Conservation (phyloP, 1,284 basidiomycete genomes). For the Rhodotorula sp. region DNA sequence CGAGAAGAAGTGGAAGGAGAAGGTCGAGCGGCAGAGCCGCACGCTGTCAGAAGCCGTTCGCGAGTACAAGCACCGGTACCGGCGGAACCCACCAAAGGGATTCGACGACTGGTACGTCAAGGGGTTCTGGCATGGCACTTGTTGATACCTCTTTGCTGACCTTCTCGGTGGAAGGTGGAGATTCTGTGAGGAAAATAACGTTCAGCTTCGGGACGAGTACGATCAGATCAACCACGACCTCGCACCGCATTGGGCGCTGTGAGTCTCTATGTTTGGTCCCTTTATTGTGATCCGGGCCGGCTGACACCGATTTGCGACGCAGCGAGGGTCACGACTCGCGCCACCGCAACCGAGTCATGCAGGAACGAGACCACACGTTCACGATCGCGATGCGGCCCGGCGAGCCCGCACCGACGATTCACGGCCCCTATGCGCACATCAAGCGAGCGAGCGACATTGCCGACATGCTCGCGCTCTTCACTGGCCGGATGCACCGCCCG, state of each 20-base stretch:
- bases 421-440: constrained; percentile 39
- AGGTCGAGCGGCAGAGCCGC: constrained; percentile 70
- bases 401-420: constrained; percentile 16
- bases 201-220: constrained; percentile 47
- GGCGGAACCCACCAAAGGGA: constrained; percentile 74
- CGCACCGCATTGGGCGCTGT: constrained; percentile 42
- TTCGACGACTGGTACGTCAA: constrained; percentile 62
- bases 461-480: constrained; percentile 49
- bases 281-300: not conserved
- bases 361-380: constrained; percentile 45
- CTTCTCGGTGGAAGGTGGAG: constrained; percentile 33
- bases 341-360: constrained; percentile 44
- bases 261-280: not conserved
- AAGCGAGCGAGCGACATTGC: constrained; percentile 44
- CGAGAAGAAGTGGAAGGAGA: constrained; percentile 63
- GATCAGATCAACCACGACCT: constrained; percentile 46
- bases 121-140: too few species aligned
- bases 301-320: not conserved
- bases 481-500: constrained; percentile 49
- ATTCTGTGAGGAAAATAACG: constrained; percentile 44
- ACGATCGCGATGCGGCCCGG: constrained; percentile 40
- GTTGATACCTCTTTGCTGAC: not conserved
- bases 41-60: constrained; percentile 70
- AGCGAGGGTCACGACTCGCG: constrained; percentile 38
- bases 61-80: constrained; percentile 77